Conservation (phyloP, 2,329 filamentous ascomycete genomes). For the Aspergillus thermomutatus region DNA sequence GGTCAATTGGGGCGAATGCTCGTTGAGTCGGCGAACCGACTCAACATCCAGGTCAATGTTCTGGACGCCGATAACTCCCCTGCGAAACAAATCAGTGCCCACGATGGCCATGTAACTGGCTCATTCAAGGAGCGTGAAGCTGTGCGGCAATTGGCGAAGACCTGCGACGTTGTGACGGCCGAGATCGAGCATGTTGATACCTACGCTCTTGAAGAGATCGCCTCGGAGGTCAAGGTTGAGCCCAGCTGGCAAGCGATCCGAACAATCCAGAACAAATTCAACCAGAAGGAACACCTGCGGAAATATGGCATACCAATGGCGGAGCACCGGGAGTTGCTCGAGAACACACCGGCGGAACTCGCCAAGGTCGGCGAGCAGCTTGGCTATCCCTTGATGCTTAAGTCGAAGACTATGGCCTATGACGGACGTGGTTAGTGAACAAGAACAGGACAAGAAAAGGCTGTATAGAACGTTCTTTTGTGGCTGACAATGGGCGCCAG, state of each 20-base stretch:
- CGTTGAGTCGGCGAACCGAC: conserved; percentile 74
- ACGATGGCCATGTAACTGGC: conserved; percentile 70
- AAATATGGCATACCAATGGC: conserved; percentile 69
- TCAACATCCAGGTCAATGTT: conserved; percentile 75
- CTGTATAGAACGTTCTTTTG: background rate
- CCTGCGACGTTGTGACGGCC: conserved; percentile 79
- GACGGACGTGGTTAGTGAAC: conserved; percentile 69
- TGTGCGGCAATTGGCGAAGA: conserved; percentile 72
- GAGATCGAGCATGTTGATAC: conserved; percentile 96
- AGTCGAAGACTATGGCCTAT: conserved; percentile 85
- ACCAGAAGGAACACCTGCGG: conserved; percentile 78
- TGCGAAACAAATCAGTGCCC: conserved; percentile 80
- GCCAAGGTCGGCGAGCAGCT: conserved; percentile 60
- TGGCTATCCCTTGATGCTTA: conserved; percentile 88
- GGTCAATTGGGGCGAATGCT: conserved; percentile 92
- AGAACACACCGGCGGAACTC: conserved; percentile 60
- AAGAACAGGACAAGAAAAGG: background rate
- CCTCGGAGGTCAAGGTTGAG: conserved; percentile 65
- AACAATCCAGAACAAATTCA: conserved; percentile 89
- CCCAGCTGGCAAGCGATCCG: conserved; percentile 84
- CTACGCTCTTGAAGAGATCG: conserved; percentile 79
- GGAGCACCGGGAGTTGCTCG: conserved; percentile 63
- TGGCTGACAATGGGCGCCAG: conserved; percentile 28
- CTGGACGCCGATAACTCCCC: conserved; percentile 74
- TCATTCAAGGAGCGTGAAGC: conserved; percentile 82